phyloP scores from a whole-genome alignment of 1,284 basidiomycete species.

The Ustilago trichophora region DNA sequence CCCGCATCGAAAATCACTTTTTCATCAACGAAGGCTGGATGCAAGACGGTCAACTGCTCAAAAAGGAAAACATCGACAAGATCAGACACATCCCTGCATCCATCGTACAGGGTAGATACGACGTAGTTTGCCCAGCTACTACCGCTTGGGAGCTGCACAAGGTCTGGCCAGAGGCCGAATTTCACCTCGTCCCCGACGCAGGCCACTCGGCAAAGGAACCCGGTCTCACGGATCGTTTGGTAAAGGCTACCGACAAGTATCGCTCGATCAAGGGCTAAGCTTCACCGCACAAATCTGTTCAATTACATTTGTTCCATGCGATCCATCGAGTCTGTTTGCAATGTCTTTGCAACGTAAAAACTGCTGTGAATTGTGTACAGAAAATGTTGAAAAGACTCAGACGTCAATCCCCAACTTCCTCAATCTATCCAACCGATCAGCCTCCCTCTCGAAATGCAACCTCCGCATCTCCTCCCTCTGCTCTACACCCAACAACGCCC shows the following conservation, averaged over 20 bases:
- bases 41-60: conserved; percentile 85
- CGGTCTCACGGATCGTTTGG: conserved; percentile 77
- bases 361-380: neutral
- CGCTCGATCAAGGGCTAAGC: conserved; percentile 18
- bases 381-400: neutral
- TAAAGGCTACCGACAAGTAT: conserved; percentile 71
- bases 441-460: conserved; percentile 40
- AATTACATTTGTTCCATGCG: neutral
- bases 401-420: conserved; percentile 53
- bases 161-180: conserved; percentile 47
- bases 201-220: conserved; percentile 86
- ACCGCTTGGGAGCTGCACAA: conserved; percentile 65
- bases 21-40: conserved; percentile 83
- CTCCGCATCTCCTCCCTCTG: conserved; percentile 42
- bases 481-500: conserved; percentile 17
- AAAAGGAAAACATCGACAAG: conserved; percentile 84
- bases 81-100: conserved; percentile 76
- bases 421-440: conserved; percentile 41
- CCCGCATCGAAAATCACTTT: conserved; percentile 90
- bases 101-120: conserved; percentile 78
- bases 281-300: no score
- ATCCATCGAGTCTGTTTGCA: no score
- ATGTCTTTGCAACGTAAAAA: no score
- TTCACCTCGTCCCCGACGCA: conserved; percentile 80
- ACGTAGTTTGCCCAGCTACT: conserved; percentile 69